Conservation (phyloP, 768 basidiomycete species). For the Macrolepiota dolichaula region DNA sequence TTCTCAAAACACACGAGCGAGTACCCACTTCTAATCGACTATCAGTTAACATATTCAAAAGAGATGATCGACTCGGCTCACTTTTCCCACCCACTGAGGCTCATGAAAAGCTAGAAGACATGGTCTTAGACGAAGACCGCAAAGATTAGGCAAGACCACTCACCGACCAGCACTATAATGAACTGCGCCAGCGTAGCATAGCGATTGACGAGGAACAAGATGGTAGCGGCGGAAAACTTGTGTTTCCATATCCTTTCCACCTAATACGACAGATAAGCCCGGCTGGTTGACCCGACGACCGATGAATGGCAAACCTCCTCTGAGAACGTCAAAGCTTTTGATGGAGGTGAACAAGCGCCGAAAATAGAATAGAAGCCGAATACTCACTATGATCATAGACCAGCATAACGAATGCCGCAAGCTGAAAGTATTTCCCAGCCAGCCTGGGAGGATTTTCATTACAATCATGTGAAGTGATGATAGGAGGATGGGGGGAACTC, state of each 20-base stretch:
- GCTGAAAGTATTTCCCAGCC: conserved; percentile 19
- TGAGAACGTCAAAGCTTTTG: conserved; percentile 9
- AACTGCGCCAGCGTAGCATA: conserved; percentile 26
- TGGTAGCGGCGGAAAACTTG: conserved; percentile 19
- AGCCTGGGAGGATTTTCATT: background rate
- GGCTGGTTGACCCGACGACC: background rate
- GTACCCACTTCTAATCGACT: background rate
- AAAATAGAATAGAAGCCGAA: background rate
- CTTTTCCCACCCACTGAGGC: conserved; percentile 18
- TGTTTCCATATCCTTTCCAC: conserved; percentile 26
- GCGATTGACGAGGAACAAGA: conserved; percentile 28
- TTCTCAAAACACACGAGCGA: background rate
- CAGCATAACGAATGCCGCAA: conserved; percentile 19
- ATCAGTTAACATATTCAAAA: background rate
- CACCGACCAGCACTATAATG: conserved; percentile 23
- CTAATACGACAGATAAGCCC: background rate
- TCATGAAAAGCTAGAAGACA: conserved; percentile 21
- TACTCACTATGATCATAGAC: conserved; percentile 20
- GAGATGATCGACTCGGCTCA: conserved; percentile 10
- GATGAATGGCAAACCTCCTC: conserved; percentile 11
- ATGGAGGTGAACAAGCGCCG: background rate
- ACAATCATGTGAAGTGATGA: background rate
- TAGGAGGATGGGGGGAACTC: background rate
- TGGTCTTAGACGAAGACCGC: background rate
- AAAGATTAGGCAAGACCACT: background rate